Conservation (phyloP, 176 grass and related monocot species). For the Eremochloa ophiuroides region DNA sequence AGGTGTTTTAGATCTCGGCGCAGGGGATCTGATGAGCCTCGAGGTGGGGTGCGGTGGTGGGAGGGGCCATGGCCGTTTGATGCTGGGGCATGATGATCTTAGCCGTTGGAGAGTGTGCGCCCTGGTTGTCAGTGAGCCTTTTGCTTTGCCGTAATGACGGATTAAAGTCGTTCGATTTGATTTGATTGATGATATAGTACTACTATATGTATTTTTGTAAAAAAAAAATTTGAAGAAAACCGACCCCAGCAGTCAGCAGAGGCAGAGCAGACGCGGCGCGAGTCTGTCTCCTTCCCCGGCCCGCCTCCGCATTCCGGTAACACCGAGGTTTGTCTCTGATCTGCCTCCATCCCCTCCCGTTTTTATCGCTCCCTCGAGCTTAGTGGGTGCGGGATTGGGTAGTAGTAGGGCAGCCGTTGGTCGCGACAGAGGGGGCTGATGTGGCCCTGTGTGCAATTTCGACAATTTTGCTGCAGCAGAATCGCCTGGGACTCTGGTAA, state of each 20-base stretch:
- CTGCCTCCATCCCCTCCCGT: background rate
- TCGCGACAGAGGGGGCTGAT: background rate
- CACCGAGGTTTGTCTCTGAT: background rate
- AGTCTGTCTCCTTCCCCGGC: background rate
- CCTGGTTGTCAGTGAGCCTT: background rate
- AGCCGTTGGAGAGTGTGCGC: background rate
- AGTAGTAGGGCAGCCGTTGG: background rate
- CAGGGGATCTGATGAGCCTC: background rate
- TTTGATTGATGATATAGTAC: too few relatives aligned
- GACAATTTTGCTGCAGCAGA: background rate
- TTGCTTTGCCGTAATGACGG: background rate
- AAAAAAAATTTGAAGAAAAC: background rate
- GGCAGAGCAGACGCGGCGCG: background rate
- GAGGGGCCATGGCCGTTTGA: background rate
- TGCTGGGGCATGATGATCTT: background rate
- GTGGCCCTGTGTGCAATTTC: background rate
- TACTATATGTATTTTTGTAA: too few relatives aligned
- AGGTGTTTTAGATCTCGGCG: constrained; percentile 3
- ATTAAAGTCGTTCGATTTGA: background rate
- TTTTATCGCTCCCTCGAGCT: background rate
- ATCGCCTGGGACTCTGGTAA: background rate
- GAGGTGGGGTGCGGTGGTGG: background rate
- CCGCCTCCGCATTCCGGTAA: background rate
- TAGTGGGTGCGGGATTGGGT: background rate
- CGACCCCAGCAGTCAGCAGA: background rate